Base-by-base conservation (phyloP, 169 alveolate genomes). In the Plasmodium reichenowi region DNA sequence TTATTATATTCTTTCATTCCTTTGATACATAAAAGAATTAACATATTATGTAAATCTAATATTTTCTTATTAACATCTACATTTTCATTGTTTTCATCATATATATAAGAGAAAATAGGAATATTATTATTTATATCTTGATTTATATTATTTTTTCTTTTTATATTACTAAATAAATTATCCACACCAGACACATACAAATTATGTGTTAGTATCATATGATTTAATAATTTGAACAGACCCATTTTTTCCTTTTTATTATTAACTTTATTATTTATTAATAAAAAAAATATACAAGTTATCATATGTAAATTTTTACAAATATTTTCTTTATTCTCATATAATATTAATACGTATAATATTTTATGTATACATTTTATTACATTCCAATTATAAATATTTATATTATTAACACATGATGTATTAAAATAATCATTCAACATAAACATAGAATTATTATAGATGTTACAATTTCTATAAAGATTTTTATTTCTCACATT, bases 1-100 rank as follows among this genome's bases (percentile, higher is more conserved):
- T 58, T 78, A 59, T 58, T 78, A 78, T 66, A 78, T 17, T 29
- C 89, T 6, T 78, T 15, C 89, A 78, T 78, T 20, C 89, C 89
- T 45, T 59, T 64, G 50, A 78, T 22, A 66, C 78, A 64, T 64
- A 78, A 22, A 50, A n/a, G 2, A 64, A 78, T 45, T 29, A 78
- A 9, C 89, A 78, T 78, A 50, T 78, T 76, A 66, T 78, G 76
- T 48, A 78, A 78, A 50, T 64, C 17, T 66, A 64, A 47, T 22
- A 78, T 78, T 64, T 78, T 78, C 1, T 45, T 15, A n/a, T 38
- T 0, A 45, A 50, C 38, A 20, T 66, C n/a, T 52, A 64, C 76
- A 67, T 45, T 52, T 78, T 64, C 80, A 64, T 64, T 48, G 5
- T 66, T 20, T 8, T 13, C 54, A 66, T 78, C 74, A 52, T 64